Conservation (phyloP, 441 rosid species). For the Corymbia calophylla region DNA sequence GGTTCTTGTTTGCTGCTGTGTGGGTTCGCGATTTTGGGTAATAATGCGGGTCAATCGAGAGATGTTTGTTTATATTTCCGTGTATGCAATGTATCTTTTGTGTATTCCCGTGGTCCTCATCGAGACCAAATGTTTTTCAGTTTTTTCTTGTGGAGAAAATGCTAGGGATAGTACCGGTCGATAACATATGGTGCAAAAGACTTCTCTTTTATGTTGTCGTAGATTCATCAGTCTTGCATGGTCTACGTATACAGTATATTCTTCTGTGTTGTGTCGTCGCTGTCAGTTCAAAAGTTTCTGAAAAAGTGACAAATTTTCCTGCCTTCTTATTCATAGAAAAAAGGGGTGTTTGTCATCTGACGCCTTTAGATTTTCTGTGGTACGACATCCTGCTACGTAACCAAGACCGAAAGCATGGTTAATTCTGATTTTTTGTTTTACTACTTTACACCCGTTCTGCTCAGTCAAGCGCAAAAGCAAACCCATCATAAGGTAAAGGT, state of each 20-base stretch:
- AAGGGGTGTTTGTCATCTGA: background rate
- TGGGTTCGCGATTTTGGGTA: background rate
- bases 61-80: background rate
- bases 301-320: background rate
- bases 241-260: background rate
- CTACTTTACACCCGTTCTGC: background rate
- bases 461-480: background rate
- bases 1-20: background rate
- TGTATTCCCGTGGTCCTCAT: background rate
- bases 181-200: background rate
- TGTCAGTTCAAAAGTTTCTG: background rate
- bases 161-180: background rate
- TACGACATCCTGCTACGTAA: background rate
- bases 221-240: background rate
- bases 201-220: background rate
- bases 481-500: background rate
- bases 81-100: background rate
- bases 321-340: background rate
- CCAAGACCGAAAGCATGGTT: background rate
- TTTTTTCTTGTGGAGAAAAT: background rate
- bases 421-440: background rate
- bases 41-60: background rate
- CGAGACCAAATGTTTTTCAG: background rate
- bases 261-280: background rate
- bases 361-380: background rate